Conservation (phyloP, 2,329 filamentous ascomycete genomes). For the Didymella exigua region DNA sequence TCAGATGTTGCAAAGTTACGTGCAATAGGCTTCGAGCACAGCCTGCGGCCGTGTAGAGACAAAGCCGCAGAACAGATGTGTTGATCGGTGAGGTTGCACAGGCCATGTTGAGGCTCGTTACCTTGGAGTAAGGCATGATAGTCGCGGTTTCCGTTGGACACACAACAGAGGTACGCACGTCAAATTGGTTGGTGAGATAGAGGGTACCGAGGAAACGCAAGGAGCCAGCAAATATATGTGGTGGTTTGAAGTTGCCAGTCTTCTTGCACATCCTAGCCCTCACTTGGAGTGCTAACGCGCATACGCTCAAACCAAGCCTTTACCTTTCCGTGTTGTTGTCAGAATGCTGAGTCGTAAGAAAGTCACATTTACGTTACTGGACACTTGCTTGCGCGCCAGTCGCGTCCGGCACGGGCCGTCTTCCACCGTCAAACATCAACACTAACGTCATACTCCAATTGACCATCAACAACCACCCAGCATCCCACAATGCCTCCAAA, state of each 20-base stretch:
- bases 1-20: neutral
- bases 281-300: neutral
- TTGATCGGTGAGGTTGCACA: neutral
- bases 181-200: neutral
- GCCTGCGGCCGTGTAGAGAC: neutral
- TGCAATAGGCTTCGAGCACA: constrained; percentile 7
- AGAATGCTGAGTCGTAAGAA: neutral
- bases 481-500: constrained; percentile 27
- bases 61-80: neutral
- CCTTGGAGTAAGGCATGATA: neutral
- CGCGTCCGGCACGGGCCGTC: constrained; percentile 13
- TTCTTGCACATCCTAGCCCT: constrained; percentile 4
- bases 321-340: neutral
- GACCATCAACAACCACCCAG: neutral
- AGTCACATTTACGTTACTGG: neutral
- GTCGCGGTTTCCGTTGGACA: neutral
- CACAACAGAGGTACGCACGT: neutral
- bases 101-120: neutral
- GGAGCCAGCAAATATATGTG: constrained; percentile 2
- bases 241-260: neutral
- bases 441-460: constrained; percentile 12
- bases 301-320: neutral
- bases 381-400: constrained; percentile 3
- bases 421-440: constrained; percentile 12
- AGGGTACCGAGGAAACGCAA: neutral